Percentiles rank a stretch among this genome's conserved stretches.
Conservation (phyloP, 257 asterid species). For the Galeopsis tetrahit region DNA sequence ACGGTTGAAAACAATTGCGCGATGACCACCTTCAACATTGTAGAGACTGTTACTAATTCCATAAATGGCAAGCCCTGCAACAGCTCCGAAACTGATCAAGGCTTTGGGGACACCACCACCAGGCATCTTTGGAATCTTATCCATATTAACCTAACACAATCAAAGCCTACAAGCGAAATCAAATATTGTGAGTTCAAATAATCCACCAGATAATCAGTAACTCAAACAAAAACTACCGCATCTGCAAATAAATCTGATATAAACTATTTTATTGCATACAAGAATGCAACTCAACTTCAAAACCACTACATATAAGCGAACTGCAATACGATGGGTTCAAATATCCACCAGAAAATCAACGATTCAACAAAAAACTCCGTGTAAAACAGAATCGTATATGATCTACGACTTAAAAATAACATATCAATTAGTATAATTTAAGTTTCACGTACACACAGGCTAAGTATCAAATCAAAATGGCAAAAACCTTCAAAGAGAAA, state of each 20-base stretch:
- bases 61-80: constrained; percentile 57
- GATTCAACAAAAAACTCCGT: background rate
- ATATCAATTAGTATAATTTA: background rate
- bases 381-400: background rate
- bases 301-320: constrained; percentile 34
- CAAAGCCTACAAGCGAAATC: constrained; percentile 33
- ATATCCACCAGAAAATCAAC: background rate
- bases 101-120: constrained; percentile 58
- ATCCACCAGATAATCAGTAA: background rate
- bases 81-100: constrained; percentile 51
- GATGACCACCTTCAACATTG: constrained; percentile 84
- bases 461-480: background rate
- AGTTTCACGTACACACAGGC: background rate
- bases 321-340: background rate
- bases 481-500: background rate
- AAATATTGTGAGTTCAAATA: background rate
- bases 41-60: constrained; percentile 68
- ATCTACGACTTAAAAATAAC: background rate
- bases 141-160: constrained; percentile 45
- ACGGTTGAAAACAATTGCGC: constrained; percentile 81
- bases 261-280: background rate
- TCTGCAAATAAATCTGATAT: background rate
- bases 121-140: constrained; percentile 50
- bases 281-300: constrained; percentile 14
- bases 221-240: background rate